phyloP scores from a whole-genome alignment of 75 land plant genomes.

The Chamaecyparis obtusa region DNA sequence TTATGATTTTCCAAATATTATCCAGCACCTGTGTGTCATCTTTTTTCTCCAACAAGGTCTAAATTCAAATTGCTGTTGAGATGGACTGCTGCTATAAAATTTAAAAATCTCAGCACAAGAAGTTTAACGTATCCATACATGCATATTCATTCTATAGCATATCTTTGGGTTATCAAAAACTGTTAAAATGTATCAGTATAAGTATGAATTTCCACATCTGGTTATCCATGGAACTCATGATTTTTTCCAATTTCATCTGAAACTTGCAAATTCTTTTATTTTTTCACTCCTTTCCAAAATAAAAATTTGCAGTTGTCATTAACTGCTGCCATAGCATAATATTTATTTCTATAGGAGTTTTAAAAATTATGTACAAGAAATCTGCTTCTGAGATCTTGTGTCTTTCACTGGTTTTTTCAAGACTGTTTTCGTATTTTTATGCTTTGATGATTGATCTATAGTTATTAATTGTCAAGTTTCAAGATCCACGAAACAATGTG shows the following conservation, averaged over 20 bases:
- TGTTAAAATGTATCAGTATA: background rate
- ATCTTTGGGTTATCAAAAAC: background rate
- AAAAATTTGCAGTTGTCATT: background rate
- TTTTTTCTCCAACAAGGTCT: background rate
- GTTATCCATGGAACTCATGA: background rate
- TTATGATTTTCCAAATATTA: background rate
- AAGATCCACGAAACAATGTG: no score
- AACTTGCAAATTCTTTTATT: background rate
- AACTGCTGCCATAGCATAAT: background rate
- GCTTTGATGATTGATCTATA: no score
- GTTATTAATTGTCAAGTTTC: no score
- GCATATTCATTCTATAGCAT: background rate
- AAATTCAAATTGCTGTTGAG: background rate
- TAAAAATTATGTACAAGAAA: no score
- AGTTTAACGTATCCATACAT: background rate
- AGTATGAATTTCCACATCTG: background rate
- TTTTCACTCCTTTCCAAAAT: background rate
- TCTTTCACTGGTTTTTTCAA: no score
- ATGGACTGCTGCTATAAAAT: background rate
- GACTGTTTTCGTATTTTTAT: no score
- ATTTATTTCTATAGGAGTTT: no score
- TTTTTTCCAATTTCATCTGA: background rate
- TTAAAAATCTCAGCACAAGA: no score
- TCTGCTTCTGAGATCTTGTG: no score
- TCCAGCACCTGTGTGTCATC: background rate